A percentile compares a stretch with the other conserved stretches of the same genome.
These are phyloP conservation scores for Peziza echinospora DNA, from an alignment of 495 filamentous ascomycete species.

Conservation along the genomic window DNA sequence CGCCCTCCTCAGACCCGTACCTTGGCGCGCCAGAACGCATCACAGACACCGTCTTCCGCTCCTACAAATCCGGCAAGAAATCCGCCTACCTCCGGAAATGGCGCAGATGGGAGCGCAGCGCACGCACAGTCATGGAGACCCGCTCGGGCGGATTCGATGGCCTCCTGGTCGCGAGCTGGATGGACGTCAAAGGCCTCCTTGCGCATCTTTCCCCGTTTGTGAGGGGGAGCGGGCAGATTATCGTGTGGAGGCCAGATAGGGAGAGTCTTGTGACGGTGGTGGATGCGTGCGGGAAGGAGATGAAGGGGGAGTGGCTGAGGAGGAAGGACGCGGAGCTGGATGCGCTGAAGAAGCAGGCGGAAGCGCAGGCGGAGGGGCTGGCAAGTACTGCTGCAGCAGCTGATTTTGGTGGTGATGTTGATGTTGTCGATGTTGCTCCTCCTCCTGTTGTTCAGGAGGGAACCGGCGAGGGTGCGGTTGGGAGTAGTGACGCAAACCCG, in stretches of 20 bases:
- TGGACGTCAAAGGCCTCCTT: slow-evolving; percentile 59
- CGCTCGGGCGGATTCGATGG: slow-evolving; percentile 61
- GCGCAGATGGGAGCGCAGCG: slow-evolving; percentile 49
- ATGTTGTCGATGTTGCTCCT: too few relatives aligned
- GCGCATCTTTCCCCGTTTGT: slow-evolving; percentile 53
- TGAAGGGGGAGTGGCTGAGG: slow-evolving; percentile 24
- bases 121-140: slow-evolving; percentile 45
- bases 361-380: background rate
- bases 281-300: slow-evolving; percentile 57
- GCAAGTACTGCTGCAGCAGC: background rate
- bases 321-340: background rate
- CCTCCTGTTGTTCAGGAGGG: too few relatives aligned
- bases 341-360: too few relatives aligned
- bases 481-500: too few relatives aligned
- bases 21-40: slow-evolving; percentile 40
- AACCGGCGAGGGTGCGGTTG: too few relatives aligned
- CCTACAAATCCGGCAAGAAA: slow-evolving; percentile 54
- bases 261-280: slow-evolving; percentile 54
- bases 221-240: slow-evolving; percentile 57
- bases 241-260: slow-evolving; percentile 59
- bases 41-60: slow-evolving; percentile 32
- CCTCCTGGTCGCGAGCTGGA: slow-evolving; percentile 54
- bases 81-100: slow-evolving; percentile 69
- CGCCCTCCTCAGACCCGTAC: slow-evolving; percentile 47
- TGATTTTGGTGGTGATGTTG: too few relatives aligned